Percentiles rank a stretch among this genome's conserved stretches.
These are phyloP conservation scores for Spathaspora jeffriesii DNA, from an alignment of 1,139 yeast species.

Conservation along the genomic window DNA sequence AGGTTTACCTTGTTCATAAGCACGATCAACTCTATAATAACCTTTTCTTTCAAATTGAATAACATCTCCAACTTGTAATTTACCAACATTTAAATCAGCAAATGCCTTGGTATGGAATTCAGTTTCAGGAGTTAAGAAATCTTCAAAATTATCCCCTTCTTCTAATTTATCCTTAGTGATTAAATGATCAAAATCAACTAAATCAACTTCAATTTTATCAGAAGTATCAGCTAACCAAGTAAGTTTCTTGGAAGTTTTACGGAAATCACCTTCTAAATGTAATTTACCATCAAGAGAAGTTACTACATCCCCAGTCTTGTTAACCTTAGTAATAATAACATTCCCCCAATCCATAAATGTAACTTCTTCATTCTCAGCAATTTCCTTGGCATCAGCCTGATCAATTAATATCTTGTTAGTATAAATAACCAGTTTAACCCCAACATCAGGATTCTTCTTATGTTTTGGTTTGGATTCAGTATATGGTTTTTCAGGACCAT, in stretches of 20 bases:
- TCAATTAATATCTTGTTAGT: conserved; percentile 71
- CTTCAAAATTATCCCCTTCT: conserved; percentile 93
- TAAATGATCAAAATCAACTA: conserved; percentile 93
- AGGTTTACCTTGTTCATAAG: conserved; percentile 56
- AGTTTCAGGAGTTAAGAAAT: conserved; percentile 86
- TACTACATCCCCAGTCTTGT: conserved; percentile 57
- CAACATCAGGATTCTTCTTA: conserved; percentile 93
- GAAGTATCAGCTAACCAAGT: conserved; percentile 93
- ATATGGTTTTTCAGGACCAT: conserved; percentile 66
- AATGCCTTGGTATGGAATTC: conserved; percentile 79
- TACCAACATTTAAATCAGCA: conserved; percentile 79
- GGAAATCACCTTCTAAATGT: conserved; percentile 96
- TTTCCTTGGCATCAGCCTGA: conserved; percentile 78
- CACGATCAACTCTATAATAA: conserved; percentile 81
- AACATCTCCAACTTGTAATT: conserved; percentile 81
- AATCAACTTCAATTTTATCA: conserved; percentile 68
- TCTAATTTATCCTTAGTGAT: conserved; percentile 95
- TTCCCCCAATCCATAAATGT: conserved; percentile 99
- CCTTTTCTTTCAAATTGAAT: conserved; percentile 98
- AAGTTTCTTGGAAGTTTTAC: conserved; percentile 91
- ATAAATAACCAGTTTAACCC: conserved; percentile 76
- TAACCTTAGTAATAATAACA: conserved; percentile 73
- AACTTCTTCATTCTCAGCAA: conserved; percentile 77
- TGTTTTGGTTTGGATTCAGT: conserved; percentile 86
- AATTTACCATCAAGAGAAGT: conserved; percentile 74